Evolutionary conservation across 192 early-diverging fungal genomes (phyloP).

Genomic region (Backusella liffmaniae): DNA sequence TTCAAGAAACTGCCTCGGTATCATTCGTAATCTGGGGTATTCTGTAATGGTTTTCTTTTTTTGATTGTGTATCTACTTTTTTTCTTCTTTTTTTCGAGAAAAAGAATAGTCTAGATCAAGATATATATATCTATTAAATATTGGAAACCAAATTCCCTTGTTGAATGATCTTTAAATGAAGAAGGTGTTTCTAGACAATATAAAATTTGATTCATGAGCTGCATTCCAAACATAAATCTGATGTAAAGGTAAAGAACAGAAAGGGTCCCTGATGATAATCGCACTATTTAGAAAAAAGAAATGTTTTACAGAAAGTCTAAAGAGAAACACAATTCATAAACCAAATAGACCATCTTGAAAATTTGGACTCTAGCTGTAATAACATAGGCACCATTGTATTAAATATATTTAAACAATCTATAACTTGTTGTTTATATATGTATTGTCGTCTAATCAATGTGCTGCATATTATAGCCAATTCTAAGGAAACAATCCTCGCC

Average conservation of each 20-base stretch:
- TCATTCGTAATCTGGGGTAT: background rate
- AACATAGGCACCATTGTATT: background rate
- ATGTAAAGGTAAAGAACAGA: background rate
- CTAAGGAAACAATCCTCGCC: background rate
- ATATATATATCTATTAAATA: background rate
- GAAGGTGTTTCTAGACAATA: background rate
- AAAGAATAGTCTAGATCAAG: background rate
- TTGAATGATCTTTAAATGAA: background rate
- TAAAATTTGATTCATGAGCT: too few species aligned
- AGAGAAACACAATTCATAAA: background rate
- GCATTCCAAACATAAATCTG: background rate
- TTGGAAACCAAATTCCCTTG: background rate
- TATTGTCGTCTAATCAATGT: too few species aligned
- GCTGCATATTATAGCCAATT: too few species aligned
- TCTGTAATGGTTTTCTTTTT: background rate
- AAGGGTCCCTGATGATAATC: background rate
- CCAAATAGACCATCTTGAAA: background rate
- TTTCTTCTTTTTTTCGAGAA: background rate
- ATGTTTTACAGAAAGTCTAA: constrained; percentile 1
- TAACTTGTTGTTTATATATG: too few species aligned
- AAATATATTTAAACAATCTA: background rate
- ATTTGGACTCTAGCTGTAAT: background rate
- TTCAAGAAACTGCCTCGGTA: background rate
- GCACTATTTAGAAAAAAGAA: background rate
- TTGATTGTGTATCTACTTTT: background rate